These are phyloP conservation scores for Parasitella parasitica DNA, from an alignment of 371 early-diverging fungal species.

Conservation along the genomic window DNA sequence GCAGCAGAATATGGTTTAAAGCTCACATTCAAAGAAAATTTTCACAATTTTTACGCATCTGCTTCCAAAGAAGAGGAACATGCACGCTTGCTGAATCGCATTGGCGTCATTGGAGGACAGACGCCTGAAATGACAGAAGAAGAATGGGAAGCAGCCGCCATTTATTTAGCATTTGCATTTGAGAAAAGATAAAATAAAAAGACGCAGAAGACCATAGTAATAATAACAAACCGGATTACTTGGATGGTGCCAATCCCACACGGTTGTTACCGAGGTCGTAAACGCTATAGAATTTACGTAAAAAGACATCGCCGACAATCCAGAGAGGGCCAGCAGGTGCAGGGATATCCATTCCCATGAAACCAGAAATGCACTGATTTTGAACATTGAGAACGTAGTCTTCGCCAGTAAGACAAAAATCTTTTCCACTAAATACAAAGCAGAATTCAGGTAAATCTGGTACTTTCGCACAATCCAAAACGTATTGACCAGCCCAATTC, in stretches of 20 bases:
- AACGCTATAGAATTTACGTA: conserved; percentile 86
- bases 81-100: conserved; percentile 65
- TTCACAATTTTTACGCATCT: conserved; percentile 80
- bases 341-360: conserved; percentile 90
- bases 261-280: conserved; percentile 85
- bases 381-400: conserved; percentile 87
- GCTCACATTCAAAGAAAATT: conserved; percentile 67
- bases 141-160: conserved; percentile 92
- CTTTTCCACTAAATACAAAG: conserved; percentile 72
- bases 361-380: conserved; percentile 84
- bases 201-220: too few species aligned
- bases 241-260: conserved; percentile 65
- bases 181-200: conserved; percentile 61
- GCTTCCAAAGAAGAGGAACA: conserved; percentile 54
- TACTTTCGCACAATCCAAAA: conserved; percentile 71
- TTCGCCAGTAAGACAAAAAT: conserved; percentile 46
- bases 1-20: conserved; percentile 85
- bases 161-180: conserved; percentile 63
- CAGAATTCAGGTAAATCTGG: conserved; percentile 73
- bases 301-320: conserved; percentile 89
- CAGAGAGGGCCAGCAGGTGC: conserved; percentile 69
- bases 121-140: conserved; percentile 63
- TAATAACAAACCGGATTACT: conserved; percentile 55
- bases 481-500: conserved; percentile 87
- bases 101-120: conserved; percentile 82